Conservation (phyloP, 495 filamentous ascomycete species). For the Penicillium lividum region DNA sequence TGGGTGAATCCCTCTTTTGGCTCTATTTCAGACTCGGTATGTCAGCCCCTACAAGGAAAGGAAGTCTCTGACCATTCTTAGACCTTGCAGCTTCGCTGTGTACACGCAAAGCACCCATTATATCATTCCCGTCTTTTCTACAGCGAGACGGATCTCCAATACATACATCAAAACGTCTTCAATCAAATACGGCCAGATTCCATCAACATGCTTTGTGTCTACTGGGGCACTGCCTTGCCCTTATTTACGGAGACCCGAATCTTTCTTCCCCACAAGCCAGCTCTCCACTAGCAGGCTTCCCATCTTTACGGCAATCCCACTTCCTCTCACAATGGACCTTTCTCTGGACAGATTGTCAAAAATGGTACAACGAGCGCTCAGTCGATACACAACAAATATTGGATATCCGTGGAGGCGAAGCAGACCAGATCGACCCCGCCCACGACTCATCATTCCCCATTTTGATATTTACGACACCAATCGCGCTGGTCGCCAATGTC, state of each 20-base stretch:
- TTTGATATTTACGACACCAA: slow-evolving; percentile 30
- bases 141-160: slow-evolving; percentile 25
- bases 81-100: slow-evolving; percentile 26
- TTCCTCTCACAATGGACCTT: slow-evolving; percentile 31
- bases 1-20: slow-evolving; percentile 28
- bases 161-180: slow-evolving; percentile 2
- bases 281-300: slow-evolving; percentile 21
- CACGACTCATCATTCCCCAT: slow-evolving; percentile 30
- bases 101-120: slow-evolving; percentile 14
- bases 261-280: slow-evolving; percentile 9
- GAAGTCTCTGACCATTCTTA: neutral
- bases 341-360: slow-evolving; percentile 32
- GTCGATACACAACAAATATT: neutral
- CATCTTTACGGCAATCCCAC: slow-evolving; percentile 27
- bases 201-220: slow-evolving; percentile 26
- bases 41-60: neutral
- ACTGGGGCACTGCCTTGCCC: slow-evolving; percentile 21
- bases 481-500: slow-evolving; percentile 33
- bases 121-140: slow-evolving; percentile 26
- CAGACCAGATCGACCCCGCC: slow-evolving; percentile 30
- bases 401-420: slow-evolving; percentile 11
- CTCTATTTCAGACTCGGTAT: slow-evolving; percentile 25
- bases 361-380: slow-evolving; percentile 33
- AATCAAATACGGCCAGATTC: slow-evolving; percentile 14
- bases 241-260: slow-evolving; percentile 21